These are phyloP conservation scores for Clitopilus passeckerianus DNA, from an alignment of 768 basidiomycete species.

Conservation along the genomic window DNA sequence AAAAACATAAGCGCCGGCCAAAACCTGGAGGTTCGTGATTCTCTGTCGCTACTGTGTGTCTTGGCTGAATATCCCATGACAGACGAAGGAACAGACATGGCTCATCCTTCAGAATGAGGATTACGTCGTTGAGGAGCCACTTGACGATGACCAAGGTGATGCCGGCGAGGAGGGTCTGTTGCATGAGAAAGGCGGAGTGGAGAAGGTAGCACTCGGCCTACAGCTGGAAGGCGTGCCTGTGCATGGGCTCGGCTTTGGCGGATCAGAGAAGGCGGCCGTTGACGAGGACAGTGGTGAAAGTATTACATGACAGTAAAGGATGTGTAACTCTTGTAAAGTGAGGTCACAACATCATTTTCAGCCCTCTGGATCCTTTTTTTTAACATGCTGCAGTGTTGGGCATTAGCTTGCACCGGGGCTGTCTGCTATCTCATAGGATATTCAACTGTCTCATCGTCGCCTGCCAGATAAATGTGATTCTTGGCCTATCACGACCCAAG, in stretches of 20 bases:
- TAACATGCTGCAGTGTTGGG: too few species aligned
- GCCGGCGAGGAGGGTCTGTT: conserved; percentile 26
- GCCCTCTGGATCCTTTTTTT: too few species aligned
- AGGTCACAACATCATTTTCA: too few species aligned
- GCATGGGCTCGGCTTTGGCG: neutral
- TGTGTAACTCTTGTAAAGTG: too few species aligned
- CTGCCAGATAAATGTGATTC: too few species aligned
- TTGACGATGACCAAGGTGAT: conserved; percentile 35
- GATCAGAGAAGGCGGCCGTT: neutral
- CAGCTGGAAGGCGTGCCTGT: conserved; percentile 20
- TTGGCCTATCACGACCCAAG: too few species aligned
- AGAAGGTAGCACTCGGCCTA: conserved; percentile 30
- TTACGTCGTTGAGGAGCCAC: conserved; percentile 60
- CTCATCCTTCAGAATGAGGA: conserved; percentile 55
- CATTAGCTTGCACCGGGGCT: too few species aligned
- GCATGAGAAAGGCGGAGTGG: conserved; percentile 39
- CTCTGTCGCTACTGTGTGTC: neutral
- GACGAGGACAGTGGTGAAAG: neutral
- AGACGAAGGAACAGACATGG: conserved; percentile 62
- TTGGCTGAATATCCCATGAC: neutral
- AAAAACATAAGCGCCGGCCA: conserved; percentile 77
- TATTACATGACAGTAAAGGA: neutral
- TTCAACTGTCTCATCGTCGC: too few species aligned
- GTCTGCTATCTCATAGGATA: too few species aligned
- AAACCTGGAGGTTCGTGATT: conserved; percentile 56